phyloP scores from a whole-genome alignment of 2,329 filamentous ascomycete species.

The Exutisphaerella laricina region DNA sequence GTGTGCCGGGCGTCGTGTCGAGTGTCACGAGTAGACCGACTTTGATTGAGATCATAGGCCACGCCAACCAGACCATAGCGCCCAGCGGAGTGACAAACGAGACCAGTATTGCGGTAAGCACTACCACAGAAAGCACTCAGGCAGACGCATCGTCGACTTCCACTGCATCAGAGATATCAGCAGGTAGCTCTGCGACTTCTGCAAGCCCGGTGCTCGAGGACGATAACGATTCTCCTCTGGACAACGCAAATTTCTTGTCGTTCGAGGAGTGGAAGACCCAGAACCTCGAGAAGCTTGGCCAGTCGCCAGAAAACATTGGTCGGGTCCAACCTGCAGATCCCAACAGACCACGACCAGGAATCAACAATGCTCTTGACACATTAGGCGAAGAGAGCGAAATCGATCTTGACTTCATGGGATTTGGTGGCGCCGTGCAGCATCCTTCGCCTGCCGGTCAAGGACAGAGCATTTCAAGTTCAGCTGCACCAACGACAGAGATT shows the following conservation, averaged over 20 bases:
- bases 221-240: conserved; percentile 60
- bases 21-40: not conserved
- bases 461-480: not conserved
- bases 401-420: conserved; percentile 63
- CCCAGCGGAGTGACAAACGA: not conserved
- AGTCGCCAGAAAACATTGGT: conserved; percentile 64
- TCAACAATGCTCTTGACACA: conserved; percentile 66
- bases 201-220: conserved; percentile 40
- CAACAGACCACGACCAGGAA: conserved; percentile 47
- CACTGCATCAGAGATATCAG: conserved; percentile 1
- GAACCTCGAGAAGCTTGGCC: conserved; percentile 79
- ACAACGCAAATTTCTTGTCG: conserved; percentile 81
- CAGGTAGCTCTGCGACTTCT: not conserved
- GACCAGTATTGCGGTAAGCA: not conserved
- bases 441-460: conserved; percentile 5
- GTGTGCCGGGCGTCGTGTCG: not conserved
- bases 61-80: not conserved
- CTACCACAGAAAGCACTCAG: not conserved
- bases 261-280: conserved; percentile 98
- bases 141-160: conserved; percentile 1
- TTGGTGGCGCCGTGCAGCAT: conserved; percentile 41
- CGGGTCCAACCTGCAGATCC: conserved; percentile 48
- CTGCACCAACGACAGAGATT: conserved; percentile 5
- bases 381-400: conserved; percentile 88
- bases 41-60: conserved; percentile 1